Percentiles rank a stretch among this genome's conserved stretches.
Evolutionary conservation across 208 protist genomes (phyloP).

Genomic region (Leptomonas seymouri): DNA sequence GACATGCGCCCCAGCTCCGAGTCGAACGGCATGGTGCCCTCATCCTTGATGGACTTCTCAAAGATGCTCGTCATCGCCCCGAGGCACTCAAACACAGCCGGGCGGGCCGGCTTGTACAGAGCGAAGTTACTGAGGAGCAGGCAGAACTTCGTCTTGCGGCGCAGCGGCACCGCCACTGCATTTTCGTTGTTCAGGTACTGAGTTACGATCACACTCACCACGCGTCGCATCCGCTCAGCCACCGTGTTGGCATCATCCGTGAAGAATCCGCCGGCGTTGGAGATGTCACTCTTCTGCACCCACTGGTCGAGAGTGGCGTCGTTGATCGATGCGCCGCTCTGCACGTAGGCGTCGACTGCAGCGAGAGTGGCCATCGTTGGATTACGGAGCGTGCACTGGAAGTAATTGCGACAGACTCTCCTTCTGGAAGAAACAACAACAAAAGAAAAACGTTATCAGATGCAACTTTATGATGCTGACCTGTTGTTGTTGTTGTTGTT

Average conservation of each 20-base stretch:
- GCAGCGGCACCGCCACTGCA: conserved; percentile 66
- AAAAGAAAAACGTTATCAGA: background rate
- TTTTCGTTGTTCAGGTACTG: conserved; percentile 86
- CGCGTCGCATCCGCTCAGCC: conserved; percentile 34
- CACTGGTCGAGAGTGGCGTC: conserved; percentile 72
- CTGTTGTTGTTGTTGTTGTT: no score
- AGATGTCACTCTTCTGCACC: conserved; percentile 66
- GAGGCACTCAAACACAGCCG: conserved; percentile 73
- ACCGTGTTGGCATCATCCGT: conserved; percentile 40
- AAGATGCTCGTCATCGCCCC: conserved; percentile 84
- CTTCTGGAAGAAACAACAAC: background rate
- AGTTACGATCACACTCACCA: conserved; percentile 55
- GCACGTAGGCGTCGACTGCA: conserved; percentile 58
- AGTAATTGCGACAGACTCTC: conserved; percentile 2
- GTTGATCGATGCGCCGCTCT: conserved; percentile 36
- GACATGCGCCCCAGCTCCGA: conserved; percentile 93
- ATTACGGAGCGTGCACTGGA: background rate
- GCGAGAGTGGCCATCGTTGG: conserved; percentile 28
- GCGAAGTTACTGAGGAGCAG: conserved; percentile 91
- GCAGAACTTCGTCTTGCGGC: conserved; percentile 85
- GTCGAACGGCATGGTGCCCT: conserved; percentile 87
- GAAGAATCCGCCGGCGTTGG: conserved; percentile 56
- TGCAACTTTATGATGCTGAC: background rate
- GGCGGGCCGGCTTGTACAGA: conserved; percentile 69
- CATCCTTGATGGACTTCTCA: conserved; percentile 82